These are phyloP conservation scores for Xylariomycetidae sp. DNA, from an alignment of 2,329 filamentous ascomycete genomes.

Conservation along the genomic window DNA sequence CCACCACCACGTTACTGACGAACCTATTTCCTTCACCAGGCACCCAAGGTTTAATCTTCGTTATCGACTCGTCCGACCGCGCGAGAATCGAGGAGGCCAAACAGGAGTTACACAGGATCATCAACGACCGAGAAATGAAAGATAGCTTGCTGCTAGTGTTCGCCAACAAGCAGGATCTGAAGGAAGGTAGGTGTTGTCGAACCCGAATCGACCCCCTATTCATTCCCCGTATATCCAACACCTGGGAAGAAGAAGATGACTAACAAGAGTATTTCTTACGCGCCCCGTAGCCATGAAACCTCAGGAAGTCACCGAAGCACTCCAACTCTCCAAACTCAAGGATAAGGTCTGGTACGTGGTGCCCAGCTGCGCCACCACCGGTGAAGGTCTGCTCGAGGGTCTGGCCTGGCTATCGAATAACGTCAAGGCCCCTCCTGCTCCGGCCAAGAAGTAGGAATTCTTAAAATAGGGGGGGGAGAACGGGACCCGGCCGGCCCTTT, in stretches of 20 bases:
- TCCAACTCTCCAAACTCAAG: conserved; percentile 72
- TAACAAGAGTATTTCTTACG: conserved; percentile 6
- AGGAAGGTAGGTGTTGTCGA: conserved; percentile 66
- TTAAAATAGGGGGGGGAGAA: conserved; percentile 7
- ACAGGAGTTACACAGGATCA: conserved; percentile 92
- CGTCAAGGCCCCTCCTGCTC: conserved; percentile 61
- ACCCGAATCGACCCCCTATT: conserved; percentile 1
- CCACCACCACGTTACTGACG: too few species aligned
- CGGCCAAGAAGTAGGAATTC: conserved; percentile 47
- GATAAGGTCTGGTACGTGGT: conserved; percentile 84
- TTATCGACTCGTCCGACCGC: conserved; percentile 92
- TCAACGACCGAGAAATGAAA: conserved; percentile 97
- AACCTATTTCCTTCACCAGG: too few species aligned
- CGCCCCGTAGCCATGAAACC: conserved; percentile 67
- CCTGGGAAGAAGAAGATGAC: neutral
- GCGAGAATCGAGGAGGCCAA: conserved; percentile 88
- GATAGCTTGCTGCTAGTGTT: conserved; percentile 92
- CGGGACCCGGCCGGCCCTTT: too few species aligned
- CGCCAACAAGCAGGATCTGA: conserved; percentile 97
- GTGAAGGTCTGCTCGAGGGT: conserved; percentile 76
- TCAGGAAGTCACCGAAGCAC: conserved; percentile 71
- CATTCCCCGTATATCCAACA: neutral
- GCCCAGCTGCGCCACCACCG: conserved; percentile 76
- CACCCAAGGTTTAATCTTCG: conserved; percentile 97
- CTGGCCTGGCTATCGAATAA: conserved; percentile 82